Evolutionary conservation across 192 early-diverging fungal genomes (phyloP).

Genomic region (Bifiguratus adelaidae): DNA sequence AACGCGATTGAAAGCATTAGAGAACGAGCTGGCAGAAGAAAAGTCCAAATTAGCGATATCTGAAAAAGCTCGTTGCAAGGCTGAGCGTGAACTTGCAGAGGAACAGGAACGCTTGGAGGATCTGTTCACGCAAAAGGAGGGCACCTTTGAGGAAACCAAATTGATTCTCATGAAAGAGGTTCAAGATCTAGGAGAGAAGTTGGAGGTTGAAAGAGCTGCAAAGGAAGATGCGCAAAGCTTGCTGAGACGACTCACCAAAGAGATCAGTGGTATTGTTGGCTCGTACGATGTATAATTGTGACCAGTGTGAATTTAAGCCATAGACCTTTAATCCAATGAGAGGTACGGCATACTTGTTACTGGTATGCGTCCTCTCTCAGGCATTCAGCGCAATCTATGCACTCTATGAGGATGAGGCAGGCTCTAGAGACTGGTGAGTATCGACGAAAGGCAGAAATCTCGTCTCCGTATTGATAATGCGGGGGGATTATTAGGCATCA

Average conservation of each 20-base stretch:
- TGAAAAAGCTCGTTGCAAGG: too few species aligned
- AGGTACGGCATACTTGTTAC: too few species aligned
- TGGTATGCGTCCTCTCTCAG: too few species aligned
- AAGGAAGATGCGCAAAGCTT: neutral
- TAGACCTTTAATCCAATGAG: too few species aligned
- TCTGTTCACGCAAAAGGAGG: slow-evolving; percentile 4
- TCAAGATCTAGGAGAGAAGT: slow-evolving; percentile 2
- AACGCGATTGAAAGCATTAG: neutral
- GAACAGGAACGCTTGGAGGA: slow-evolving; percentile 9
- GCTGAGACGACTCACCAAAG: too few species aligned
- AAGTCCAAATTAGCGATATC: neutral
- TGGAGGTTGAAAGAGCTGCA: neutral
- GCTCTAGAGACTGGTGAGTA: slow-evolving; percentile 38
- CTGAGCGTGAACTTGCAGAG: neutral
- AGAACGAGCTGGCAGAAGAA: neutral
- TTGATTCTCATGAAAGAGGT: slow-evolving; percentile 4
- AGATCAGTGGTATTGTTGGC: too few species aligned
- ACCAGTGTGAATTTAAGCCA: too few species aligned
- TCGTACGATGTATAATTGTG: too few species aligned
- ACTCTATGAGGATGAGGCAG: slow-evolving; percentile 33
- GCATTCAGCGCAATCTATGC: slow-evolving; percentile 13
- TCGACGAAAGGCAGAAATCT: neutral
- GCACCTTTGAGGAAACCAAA: slow-evolving; percentile 10
- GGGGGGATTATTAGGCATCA: slow-evolving; percentile 32
- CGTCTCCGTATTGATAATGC: neutral